phyloP scores from a whole-genome alignment of 192 early-diverging fungal species.

The Podila minutissima region DNA sequence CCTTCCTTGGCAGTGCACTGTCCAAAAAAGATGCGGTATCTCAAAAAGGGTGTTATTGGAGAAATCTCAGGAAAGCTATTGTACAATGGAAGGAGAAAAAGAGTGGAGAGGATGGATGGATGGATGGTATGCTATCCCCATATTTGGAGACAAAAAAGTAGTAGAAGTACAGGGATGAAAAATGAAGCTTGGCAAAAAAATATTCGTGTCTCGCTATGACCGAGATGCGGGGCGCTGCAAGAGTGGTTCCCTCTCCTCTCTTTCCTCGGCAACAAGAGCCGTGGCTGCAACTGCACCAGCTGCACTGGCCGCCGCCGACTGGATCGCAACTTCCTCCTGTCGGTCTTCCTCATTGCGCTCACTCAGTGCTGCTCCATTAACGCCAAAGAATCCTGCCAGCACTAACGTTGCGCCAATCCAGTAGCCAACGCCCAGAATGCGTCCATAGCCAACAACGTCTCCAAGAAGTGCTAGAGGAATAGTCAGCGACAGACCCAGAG shows the following conservation, averaged over 20 bases:
- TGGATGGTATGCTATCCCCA: background rate
- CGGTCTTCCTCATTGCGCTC: conserved; percentile 44
- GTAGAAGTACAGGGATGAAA: background rate
- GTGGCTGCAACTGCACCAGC: conserved; percentile 6
- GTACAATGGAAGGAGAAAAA: background rate
- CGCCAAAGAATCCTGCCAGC: conserved; percentile 72
- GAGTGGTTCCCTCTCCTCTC: background rate
- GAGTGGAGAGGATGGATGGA: background rate
- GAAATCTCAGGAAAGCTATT: no score
- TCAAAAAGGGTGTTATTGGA: no score
- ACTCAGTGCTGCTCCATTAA: conserved; percentile 59
- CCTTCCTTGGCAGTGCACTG: no score
- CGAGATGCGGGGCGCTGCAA: no score
- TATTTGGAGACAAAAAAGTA: background rate
- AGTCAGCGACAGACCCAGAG: conserved; percentile 79
- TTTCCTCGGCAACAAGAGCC: background rate
- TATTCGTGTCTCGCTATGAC: no score
- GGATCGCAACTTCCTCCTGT: conserved; percentile 36
- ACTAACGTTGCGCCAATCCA: conserved; percentile 74
- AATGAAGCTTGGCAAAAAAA: no score
- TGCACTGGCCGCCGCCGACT: background rate
- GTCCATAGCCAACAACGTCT: conserved; percentile 73
- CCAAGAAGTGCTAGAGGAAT: conserved; percentile 60
- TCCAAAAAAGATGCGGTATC: no score
- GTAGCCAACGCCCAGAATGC: conserved; percentile 61